Evolutionary conservation across 2,329 filamentous ascomycete genomes (phyloP).

Genomic region (Atkinsonella texensis): DNA sequence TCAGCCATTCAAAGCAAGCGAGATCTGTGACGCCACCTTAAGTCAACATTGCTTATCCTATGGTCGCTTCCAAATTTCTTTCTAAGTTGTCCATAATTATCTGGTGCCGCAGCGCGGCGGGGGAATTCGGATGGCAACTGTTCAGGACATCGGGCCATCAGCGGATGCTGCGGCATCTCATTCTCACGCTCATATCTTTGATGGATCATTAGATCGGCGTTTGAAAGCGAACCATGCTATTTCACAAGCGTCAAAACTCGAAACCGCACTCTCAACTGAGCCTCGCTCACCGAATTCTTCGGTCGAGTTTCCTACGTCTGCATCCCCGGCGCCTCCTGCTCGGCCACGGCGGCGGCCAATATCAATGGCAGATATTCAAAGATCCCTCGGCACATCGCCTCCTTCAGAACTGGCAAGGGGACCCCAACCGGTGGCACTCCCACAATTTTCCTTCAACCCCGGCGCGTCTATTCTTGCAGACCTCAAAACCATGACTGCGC

Average conservation of each 20-base stretch:
- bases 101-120: conserved; percentile 38
- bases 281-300: conserved; percentile 47
- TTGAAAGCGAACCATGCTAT: neutral
- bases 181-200: conserved; percentile 6
- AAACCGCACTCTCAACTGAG: conserved; percentile 3
- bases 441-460: conserved; percentile 45
- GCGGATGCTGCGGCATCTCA: conserved; percentile 13
- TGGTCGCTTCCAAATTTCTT: conserved; percentile 24
- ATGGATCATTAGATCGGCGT: conserved; percentile 9
- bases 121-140: conserved; percentile 29
- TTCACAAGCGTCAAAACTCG: neutral
- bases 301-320: conserved; percentile 49
- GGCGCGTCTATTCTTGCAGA: conserved; percentile 25
- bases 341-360: conserved; percentile 38
- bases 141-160: conserved; percentile 25
- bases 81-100: conserved; percentile 28
- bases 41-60: conserved; percentile 16
- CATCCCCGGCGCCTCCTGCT: conserved; percentile 29
- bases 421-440: conserved; percentile 30
- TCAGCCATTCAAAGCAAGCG: neutral
- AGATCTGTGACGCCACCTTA: neutral
- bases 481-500: conserved; percentile 23
- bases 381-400: conserved; percentile 16
- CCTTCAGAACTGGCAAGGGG: conserved; percentile 16
- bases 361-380: conserved; percentile 38